These are phyloP conservation scores for Pelargonium myrrhifolium DNA, from an alignment of 441 rosid genomes.

Conservation along the genomic window DNA sequence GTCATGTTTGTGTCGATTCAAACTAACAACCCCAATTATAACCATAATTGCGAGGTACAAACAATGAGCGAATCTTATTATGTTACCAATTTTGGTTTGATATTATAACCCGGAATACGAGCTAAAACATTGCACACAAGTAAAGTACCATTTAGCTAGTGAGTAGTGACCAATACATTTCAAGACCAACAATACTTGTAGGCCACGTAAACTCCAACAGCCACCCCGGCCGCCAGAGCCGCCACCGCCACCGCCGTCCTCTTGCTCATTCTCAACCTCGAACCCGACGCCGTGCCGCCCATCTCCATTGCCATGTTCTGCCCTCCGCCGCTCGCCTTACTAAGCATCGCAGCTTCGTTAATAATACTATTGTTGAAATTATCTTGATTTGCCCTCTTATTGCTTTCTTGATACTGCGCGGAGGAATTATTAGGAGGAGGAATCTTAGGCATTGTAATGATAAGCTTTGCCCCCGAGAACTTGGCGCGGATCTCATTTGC, in stretches of 20 bases:
- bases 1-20: too few species aligned
- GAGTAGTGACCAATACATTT: too few species aligned
- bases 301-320: background rate
- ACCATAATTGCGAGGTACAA: too few species aligned
- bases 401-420: background rate
- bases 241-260: background rate
- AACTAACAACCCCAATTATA: too few species aligned
- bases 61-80: too few species aligned
- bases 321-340: background rate
- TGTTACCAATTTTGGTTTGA: too few species aligned
- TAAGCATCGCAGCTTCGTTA: background rate
- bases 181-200: background rate
- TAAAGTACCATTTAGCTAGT: too few species aligned
- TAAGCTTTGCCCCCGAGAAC: background rate
- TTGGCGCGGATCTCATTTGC: background rate
- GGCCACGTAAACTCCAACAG: background rate
- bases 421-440: background rate
- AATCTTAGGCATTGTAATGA: background rate
- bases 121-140: too few species aligned
- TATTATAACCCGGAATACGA: too few species aligned
- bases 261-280: background rate
- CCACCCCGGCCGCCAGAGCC: background rate
- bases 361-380: background rate
- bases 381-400: background rate
- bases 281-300: background rate